Percentiles rank a stretch among this genome's conserved stretches.
Evolutionary conservation across 1,284 basidiomycete species (phyloP).

Genomic region (Meira miltonrushii): DNA sequence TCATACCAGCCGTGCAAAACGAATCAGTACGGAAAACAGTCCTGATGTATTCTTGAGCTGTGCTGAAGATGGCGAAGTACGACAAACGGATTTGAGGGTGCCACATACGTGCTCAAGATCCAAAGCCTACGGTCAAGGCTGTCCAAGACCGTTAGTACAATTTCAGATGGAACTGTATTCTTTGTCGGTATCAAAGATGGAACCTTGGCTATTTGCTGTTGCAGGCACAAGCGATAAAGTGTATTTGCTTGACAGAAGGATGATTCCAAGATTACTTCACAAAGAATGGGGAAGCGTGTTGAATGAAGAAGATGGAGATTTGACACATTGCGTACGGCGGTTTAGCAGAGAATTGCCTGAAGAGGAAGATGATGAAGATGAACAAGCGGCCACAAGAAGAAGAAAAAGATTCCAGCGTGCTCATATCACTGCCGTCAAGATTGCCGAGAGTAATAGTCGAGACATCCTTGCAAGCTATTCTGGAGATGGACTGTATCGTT

Average conservation of each 20-base stretch:
- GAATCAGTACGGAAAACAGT: slow-evolving; percentile 75
- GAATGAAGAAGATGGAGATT: slow-evolving; percentile 55
- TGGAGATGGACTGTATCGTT: slow-evolving; percentile 41
- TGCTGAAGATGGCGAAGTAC: slow-evolving; percentile 63
- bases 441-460: slow-evolving; percentile 35
- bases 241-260: slow-evolving; percentile 80
- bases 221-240: slow-evolving; percentile 60
- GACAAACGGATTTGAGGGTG: slow-evolving; percentile 79
- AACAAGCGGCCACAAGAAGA: background rate
- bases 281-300: slow-evolving; percentile 66
- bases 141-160: slow-evolving; percentile 66
- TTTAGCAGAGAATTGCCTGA: slow-evolving; percentile 62
- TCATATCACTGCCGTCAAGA: slow-evolving; percentile 49
- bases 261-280: slow-evolving; percentile 63
- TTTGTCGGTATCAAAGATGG: slow-evolving; percentile 54
- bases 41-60: slow-evolving; percentile 79
- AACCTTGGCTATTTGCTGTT: slow-evolving; percentile 57
- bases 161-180: slow-evolving; percentile 54
- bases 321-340: slow-evolving; percentile 75
- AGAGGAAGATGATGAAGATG: slow-evolving; percentile 46
- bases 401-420: slow-evolving; percentile 11
- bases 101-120: slow-evolving; percentile 30
- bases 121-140: slow-evolving; percentile 12
- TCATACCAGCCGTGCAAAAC: slow-evolving; percentile 58
- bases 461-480: slow-evolving; percentile 45